Evolutionary conservation across 352 stramenopile genomes (phyloP), one percentile per base, ranked within the genome.

Genomic region (Phytopythium aichiense): DNA sequence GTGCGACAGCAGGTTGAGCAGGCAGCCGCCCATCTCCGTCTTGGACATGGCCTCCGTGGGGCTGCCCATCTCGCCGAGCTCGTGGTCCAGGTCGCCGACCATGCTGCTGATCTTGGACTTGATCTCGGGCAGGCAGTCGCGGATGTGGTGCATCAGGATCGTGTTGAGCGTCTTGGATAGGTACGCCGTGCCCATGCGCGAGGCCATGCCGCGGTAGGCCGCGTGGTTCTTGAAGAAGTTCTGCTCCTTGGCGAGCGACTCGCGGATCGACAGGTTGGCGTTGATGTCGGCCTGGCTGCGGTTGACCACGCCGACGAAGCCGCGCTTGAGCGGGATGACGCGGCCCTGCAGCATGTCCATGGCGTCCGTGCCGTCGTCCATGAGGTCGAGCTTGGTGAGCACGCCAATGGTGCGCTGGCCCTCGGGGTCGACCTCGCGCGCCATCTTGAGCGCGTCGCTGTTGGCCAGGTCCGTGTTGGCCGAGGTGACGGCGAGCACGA

Each of bases 401-500:
- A 99, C 98, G 45, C 98, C 98, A 66, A 99, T 98, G 7, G 98
- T 99, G 40, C 98, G 83, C 66, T 97, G 83, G 28, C 98, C 98
- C 13, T 95, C 84, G 0, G 82, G 82, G 65, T 97, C 89, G 49
- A 97, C 96, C 67, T 97, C 87, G 4, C 91, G 80, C 28, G 98
- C 97, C 76, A 99, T 91, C 72, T 99, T 98, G 50, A 99, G 81
- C 23, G 97, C 96, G 72, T 99, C 98, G 60, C 88, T 98, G 73
- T 99, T 99, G 30, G 97, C 97, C 56, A 99, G 73, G 77, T 99
- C 98, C 16, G 95, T 98, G 74, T 99, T 99, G 46, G 97, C 98
- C 16, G 94, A 89, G 15, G 97, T 99, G 8, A 99, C 98, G 8
- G 97, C 98, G 16, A 99, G 72, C 54, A 99, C 98, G 71, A 99